These are phyloP conservation scores for Amanita muscaria DNA, from an alignment of 768 basidiomycete species.

Conservation along the genomic window DNA sequence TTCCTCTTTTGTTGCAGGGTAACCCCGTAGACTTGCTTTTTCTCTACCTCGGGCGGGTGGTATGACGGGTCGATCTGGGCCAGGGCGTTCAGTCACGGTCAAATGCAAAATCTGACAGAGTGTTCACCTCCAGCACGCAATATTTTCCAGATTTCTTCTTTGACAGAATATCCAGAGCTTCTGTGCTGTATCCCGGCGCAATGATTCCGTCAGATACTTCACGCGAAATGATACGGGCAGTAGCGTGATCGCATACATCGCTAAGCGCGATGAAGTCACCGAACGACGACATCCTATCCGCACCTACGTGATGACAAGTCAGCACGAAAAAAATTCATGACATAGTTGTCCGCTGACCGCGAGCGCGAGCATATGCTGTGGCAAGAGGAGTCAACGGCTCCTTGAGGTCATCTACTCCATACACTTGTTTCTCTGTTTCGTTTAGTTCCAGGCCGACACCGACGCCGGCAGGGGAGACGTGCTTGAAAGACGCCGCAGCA, in stretches of 20 bases:
- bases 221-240: slow-evolving; percentile 94
- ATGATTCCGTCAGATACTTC: slow-evolving; percentile 99
- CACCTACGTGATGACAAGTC: slow-evolving; percentile 64
- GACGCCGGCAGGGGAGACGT: slow-evolving; percentile 96
- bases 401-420: slow-evolving; percentile 93
- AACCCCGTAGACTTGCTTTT: slow-evolving; percentile 92
- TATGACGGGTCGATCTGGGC: slow-evolving; percentile 82
- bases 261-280: slow-evolving; percentile 98
- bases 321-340: neutral
- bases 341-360: too few species aligned
- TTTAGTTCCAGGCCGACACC: slow-evolving; percentile 83
- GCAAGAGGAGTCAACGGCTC: slow-evolving; percentile 84
- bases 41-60: slow-evolving; percentile 73
- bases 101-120: neutral
- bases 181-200: slow-evolving; percentile 83
- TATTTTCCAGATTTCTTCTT: slow-evolving; percentile 99
- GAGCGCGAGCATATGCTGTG: slow-evolving; percentile 89
- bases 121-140: slow-evolving; percentile 81
- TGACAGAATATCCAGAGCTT: slow-evolving; percentile 81
- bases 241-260: slow-evolving; percentile 85
- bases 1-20: slow-evolving; percentile 87
- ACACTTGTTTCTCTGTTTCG: slow-evolving; percentile 85
- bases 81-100: neutral
- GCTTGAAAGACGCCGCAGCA: slow-evolving; percentile 98
- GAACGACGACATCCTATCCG: slow-evolving; percentile 99